Evolutionary conservation across 768 basidiomycete species (phyloP).

Genomic region (Suillus luteus): DNA sequence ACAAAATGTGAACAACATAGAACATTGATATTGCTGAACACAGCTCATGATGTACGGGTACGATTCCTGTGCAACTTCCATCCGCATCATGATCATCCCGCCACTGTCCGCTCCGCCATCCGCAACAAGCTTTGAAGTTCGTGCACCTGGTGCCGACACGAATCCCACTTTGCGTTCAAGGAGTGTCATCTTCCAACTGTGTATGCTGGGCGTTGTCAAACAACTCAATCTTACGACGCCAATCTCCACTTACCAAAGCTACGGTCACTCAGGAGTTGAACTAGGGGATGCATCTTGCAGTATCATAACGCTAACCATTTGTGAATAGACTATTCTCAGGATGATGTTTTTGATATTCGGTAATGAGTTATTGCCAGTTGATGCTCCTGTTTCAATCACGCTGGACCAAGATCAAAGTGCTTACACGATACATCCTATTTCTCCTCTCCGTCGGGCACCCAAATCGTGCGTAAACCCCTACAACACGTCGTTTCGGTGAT

Average conservation of each 20-base stretch:
- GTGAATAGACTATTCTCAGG: conserved; percentile 46
- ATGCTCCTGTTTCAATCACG: no score
- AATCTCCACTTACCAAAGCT: conserved; percentile 39
- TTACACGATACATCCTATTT: no score
- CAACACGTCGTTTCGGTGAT: no score
- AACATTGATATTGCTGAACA: conserved; percentile 41
- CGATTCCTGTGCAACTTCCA: conserved; percentile 89
- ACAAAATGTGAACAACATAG: no score
- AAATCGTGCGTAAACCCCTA: no score
- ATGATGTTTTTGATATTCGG: no score
- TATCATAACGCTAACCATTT: neutral
- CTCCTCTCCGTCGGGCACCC: no score
- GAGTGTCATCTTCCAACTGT: conserved; percentile 84
- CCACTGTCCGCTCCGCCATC: conserved; percentile 82
- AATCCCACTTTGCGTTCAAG: conserved; percentile 81
- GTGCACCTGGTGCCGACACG: conserved; percentile 96
- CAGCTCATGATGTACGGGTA: conserved; percentile 94
- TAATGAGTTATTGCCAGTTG: no score
- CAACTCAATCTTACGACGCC: conserved; percentile 65
- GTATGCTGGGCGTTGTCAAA: conserved; percentile 85
- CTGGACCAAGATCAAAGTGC: no score
- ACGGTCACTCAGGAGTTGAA: conserved; percentile 43
- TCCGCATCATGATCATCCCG: conserved; percentile 74
- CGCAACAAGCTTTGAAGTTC: conserved; percentile 84
- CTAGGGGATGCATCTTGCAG: conserved; percentile 27